Base-by-base conservation (phyloP, 1,284 basidiomycete genomes). In the Ustilago curta region DNA sequence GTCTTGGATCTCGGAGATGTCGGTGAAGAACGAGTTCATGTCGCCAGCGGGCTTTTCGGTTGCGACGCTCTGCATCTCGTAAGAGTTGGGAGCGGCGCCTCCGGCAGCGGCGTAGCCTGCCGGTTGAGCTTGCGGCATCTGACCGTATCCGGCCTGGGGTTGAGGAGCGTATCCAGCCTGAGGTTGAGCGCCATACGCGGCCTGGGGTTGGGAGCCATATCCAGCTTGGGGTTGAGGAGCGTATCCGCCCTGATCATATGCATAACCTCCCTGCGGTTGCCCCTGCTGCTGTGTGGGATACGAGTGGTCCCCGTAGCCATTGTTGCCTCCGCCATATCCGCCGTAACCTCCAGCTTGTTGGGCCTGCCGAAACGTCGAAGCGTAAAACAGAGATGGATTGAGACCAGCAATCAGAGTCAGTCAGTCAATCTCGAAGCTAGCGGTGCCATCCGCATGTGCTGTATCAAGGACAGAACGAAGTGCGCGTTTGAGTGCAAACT, bases 281-380 rank as follows among this genome's bases (percentile, higher is more conserved):
- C 50, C 59, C 27, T 53, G 68, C 65, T 84, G 80, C 62, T 81
- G 83, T 32, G 82, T 75, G 3, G 83, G 83, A 58, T 77, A 84
- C 23, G 82, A 77, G 59, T 84, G 83, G 44, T 84, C 83, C n/a
- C 81, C 83, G 43, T 84, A 84, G 32, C 83, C 83, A 53, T 83
- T 82, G 78, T 84, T 83, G 40, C 80, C 78, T 25, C 68, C 69
- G 39, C 74, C 71, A 27, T 76, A 74, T 19, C 80, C 81, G 47
- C 80, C 80, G 62, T 83, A 83, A 21, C 82, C 82, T 55, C 78
- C 78, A 6, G 79, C 75, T 52, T 79, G 75, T 50, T 77, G 75
- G 56, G 64, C 83, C 70, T 76, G 49, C 35, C 11, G n/a, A 16
- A 39, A 8, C n/a, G 19, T 48, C 2, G 3, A 23, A 21, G n/a